phyloP scores from a whole-genome alignment of 2,329 filamentous ascomycete genomes.

The Calonectria montana region DNA sequence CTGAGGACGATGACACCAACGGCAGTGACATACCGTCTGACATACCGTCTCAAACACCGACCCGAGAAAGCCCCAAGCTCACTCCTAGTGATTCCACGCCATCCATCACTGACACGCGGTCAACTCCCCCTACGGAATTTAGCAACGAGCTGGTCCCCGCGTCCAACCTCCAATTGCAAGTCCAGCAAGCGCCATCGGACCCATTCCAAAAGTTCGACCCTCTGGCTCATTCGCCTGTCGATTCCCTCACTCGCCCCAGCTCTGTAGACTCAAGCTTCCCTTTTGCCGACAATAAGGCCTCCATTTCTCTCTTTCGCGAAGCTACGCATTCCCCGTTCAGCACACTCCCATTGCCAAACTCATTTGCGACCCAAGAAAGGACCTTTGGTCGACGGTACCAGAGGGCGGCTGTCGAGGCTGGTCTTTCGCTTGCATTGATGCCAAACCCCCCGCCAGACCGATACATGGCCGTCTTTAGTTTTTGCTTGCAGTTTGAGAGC shows the following conservation, averaged over 20 bases:
- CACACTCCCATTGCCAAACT: constrained; percentile 57
- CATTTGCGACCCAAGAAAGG: constrained; percentile 71
- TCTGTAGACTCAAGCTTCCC: constrained; percentile 66
- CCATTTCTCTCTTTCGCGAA: constrained; percentile 30
- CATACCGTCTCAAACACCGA: neutral
- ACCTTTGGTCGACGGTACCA: constrained; percentile 79
- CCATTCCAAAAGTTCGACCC: constrained; percentile 5
- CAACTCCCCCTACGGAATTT: constrained; percentile 11
- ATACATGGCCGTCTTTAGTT: constrained; percentile 73
- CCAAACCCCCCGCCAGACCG: constrained; percentile 58
- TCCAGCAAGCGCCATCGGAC: neutral
- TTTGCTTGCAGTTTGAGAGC: constrained; percentile 72
- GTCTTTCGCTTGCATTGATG: constrained; percentile 66
- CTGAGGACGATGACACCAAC: constrained; percentile 16
- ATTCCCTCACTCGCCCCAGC: constrained; percentile 64
- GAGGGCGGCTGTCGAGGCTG: constrained; percentile 72
- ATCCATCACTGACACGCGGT: constrained; percentile 4
- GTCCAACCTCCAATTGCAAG: constrained; percentile 3
- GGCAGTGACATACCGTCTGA: neutral
- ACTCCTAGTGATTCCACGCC: constrained; percentile 2
- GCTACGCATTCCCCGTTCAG: constrained; percentile 44
- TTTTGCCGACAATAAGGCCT: constrained; percentile 44
- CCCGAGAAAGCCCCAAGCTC: neutral
- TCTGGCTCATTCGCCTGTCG: constrained; percentile 49
- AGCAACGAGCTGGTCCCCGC: constrained; percentile 6